Base-by-base conservation (phyloP, 2,329 filamentous ascomycete species). In the Lecanosticta acicola region DNA sequence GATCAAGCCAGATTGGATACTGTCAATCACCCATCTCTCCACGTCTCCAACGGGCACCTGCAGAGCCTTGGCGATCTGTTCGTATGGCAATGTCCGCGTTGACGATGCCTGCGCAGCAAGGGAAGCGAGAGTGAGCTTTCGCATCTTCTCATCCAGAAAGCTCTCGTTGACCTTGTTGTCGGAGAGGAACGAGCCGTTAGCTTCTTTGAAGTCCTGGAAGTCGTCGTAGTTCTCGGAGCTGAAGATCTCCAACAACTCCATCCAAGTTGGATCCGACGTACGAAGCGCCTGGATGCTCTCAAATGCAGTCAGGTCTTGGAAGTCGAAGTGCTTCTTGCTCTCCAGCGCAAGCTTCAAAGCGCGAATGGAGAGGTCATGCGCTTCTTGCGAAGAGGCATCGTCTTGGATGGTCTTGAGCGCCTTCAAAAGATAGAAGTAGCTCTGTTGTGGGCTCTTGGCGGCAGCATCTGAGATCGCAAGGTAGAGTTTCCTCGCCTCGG, bases 1-100 rank as follows among this genome's bases (percentile, higher is more conserved):
- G 42, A 98, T 87, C 32, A 98, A 81, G 26, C 90, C 89, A 39
- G 90, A 88, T 58, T 93, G 87, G 71, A 98, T 96, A 58, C 94
- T 90, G 68, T 98, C 93, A 63, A 98, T 98, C 57, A 94, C 88
- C 93, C 93, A 98, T 78, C 91, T 85, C 77, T 98, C 93, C 34
- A 97, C 88, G 54, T 97, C 88, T 54, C 86, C 83, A 38, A 73
- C 65, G 37, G 87, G 82, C 45, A 98, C 83, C 69, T 93, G 85
- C 38, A 98, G 81, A 4, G 88, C 85, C 65, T 84, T 84, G 55
- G 85, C 80, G 64, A 98, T 96, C 63, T 80, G 80, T 56, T 78
- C 76, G 72, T 98, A 98, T 50, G 91, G 84, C 43, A 98, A 84
- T 63, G 93, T 88, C 62, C 91, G 86, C 61, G 81, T 87, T 50